Conservation (phyloP, 192 early-diverging fungal species). For the Endogone sp. region DNA sequence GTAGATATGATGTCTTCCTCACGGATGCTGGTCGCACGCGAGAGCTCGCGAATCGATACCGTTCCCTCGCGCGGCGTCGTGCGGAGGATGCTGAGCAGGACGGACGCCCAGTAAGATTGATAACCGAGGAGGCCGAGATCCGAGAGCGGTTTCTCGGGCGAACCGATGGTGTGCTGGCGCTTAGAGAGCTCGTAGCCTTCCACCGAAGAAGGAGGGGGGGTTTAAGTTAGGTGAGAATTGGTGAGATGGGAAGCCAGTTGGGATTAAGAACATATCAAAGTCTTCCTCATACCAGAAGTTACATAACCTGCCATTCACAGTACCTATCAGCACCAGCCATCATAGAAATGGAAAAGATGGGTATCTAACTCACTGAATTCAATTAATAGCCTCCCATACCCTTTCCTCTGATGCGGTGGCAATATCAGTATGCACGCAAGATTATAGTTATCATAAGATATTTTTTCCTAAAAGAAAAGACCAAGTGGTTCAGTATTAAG, state of each 20-base stretch:
- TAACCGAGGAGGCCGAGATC: constrained; percentile 80
- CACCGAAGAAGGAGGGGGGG: not conserved
- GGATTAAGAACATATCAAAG: no score
- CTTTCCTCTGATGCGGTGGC: constrained; percentile 82
- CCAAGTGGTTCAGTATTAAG: not conserved
- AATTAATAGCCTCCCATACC: constrained; percentile 83
- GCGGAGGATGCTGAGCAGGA: constrained; percentile 44
- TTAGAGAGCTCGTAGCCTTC: constrained; percentile 79
- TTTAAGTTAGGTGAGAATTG: not conserved
- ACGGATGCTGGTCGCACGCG: constrained; percentile 16
- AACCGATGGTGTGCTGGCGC: constrained; percentile 65
- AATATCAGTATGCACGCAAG: constrained; percentile 88
- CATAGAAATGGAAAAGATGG: not conserved
- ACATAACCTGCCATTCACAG: no score
- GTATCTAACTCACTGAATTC: constrained; percentile 78
- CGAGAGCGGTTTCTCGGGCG: constrained; percentile 87
- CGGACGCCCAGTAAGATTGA: constrained; percentile 78
- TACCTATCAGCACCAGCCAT: no score
- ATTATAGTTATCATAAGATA: constrained; percentile 80
- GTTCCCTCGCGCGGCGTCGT: not conserved
- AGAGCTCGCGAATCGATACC: constrained; percentile 5
- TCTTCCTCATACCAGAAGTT: no score
- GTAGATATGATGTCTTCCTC: constrained; percentile 21
- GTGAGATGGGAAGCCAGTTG: no score
- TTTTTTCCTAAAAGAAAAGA: constrained; percentile 63